A percentile compares a stretch with the other conserved stretches of the same genome.
Conservation (phyloP, 2,329 filamentous ascomycete species). For the Fusarium tanahbumbuense region DNA sequence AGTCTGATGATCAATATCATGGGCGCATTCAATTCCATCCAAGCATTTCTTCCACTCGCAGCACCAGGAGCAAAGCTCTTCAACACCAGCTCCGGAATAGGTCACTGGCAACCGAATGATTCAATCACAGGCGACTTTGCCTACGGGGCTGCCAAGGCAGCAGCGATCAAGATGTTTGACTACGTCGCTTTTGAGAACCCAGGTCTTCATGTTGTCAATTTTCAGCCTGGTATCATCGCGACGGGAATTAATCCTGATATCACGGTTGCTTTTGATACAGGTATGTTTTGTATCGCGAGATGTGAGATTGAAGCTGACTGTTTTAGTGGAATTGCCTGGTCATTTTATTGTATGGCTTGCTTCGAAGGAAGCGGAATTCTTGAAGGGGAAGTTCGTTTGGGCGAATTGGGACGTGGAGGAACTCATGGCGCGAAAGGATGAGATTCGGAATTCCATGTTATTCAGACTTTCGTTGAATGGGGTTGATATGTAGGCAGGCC, state of each 20-base stretch:
- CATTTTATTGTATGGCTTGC: conserved; percentile 27
- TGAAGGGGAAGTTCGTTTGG: conserved; percentile 5
- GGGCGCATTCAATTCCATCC: conserved; percentile 40
- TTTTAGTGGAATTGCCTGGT: conserved; percentile 10
- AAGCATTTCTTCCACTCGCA: conserved; percentile 39
- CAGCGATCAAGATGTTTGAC: conserved; percentile 51
- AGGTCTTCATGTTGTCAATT: conserved; percentile 50
- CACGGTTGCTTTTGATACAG: not conserved
- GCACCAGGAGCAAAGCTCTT: conserved; percentile 34
- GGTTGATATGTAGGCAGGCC: not conserved
- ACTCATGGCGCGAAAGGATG: not conserved
- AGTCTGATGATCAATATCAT: conserved; percentile 44
- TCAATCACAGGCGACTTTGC: conserved; percentile 31
- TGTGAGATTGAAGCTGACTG: not conserved
- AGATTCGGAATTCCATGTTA: not conserved
- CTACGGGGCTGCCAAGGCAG: conserved; percentile 54
- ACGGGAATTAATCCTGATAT: conserved; percentile 49
- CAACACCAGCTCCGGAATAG: conserved; percentile 37
- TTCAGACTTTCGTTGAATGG: not conserved
- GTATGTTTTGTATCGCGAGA: not conserved
- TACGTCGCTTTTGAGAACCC: conserved; percentile 53
- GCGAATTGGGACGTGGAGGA: not conserved
- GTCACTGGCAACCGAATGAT: conserved; percentile 36
- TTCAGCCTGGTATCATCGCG: conserved; percentile 57
- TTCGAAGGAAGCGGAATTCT: not conserved